Conservation (phyloP, 768 basidiomycete species). For the Clitopilus passeckerianus region DNA sequence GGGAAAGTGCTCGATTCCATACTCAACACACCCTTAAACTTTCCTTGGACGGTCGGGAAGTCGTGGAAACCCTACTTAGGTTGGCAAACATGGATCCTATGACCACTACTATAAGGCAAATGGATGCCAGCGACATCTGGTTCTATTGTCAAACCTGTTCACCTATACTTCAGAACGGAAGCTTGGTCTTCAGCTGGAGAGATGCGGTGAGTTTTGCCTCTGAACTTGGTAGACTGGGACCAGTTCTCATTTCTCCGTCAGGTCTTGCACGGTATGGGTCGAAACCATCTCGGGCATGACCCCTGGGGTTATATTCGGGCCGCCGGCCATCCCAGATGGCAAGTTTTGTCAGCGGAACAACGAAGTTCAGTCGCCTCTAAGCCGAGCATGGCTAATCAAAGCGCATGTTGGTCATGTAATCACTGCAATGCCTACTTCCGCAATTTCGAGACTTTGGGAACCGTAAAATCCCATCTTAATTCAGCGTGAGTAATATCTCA, state of each 20-base stretch:
- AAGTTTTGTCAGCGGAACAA: neutral
- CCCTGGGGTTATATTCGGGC: no score
- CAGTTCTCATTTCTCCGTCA: neutral
- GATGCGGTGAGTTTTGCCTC: conserved; percentile 5
- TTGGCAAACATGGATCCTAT: conserved; percentile 3
- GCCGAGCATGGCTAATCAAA: neutral
- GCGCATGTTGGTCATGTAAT: neutral
- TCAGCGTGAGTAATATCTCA: neutral
- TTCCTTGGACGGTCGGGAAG: neutral
- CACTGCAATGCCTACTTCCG: neutral
- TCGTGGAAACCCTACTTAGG: conserved; percentile 1
- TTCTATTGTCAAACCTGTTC: conserved; percentile 7
- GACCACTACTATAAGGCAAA: conserved; percentile 2
- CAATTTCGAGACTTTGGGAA: neutral
- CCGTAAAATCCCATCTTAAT: neutral
- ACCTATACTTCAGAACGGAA: neutral
- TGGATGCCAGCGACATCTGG: conserved; percentile 1
- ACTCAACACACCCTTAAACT: neutral
- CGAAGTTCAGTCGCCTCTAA: neutral
- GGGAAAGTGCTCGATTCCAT: neutral
- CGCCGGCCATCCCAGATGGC: neutral
- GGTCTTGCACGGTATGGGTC: no score
- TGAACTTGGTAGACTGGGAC: neutral
- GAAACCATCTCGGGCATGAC: no score
- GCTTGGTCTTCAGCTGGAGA: conserved; percentile 6